Evolutionary conservation across 176 grass and related monocot species (phyloP), one percentile per base, ranked within the genome.

Genomic region (Otatea glauca): DNA sequence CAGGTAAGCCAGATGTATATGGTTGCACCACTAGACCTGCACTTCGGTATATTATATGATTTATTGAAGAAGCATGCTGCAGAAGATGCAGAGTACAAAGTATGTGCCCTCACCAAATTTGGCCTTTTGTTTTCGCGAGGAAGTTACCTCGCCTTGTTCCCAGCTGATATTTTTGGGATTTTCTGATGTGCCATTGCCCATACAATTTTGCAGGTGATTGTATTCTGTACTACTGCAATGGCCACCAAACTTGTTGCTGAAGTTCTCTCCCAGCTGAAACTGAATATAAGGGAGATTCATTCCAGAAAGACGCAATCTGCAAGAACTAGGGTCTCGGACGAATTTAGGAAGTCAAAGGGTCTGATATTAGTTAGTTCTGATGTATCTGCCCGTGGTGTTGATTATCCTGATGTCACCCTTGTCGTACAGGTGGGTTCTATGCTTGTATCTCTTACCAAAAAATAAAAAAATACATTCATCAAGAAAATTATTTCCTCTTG

Each of bases 221-320:
- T 99, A 74, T 99, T 99, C 63, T 99, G 96, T 86, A 99, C 96
- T 55, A 99, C 93, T 78, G 96, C 96, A 69, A 96, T 92, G 96
- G 89, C 89, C 42, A 99, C 96, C 51, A 94, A 78, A 77, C 89
- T 99, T 72, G 87, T 94, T 11, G 93, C 93, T 74, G 93, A 92
- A 20, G 32, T 96, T 59, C 91, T 99, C 67, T 86, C 81, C 42
- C 83, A 87, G 38, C 82, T 99, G 55, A 89, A 90, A 60, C 49
- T 99, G 75, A 99, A 96, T 84, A 23, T 96, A 73, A 89, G 93
- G 65, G 96, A 99, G 74, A 99, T 99, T 47, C 96, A 99, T 92
- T 98, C 93, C 5, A 92, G 93, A 92, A 99, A 96, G 70, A 9
- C 91, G 0, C 96, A 99, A 62, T 86, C 72, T 73, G 87, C 38